Percentiles rank a stretch among this genome's conserved stretches.
Evolutionary conservation across 345 rosid species (phyloP).

Genomic region (Eucalyptus sp.): DNA sequence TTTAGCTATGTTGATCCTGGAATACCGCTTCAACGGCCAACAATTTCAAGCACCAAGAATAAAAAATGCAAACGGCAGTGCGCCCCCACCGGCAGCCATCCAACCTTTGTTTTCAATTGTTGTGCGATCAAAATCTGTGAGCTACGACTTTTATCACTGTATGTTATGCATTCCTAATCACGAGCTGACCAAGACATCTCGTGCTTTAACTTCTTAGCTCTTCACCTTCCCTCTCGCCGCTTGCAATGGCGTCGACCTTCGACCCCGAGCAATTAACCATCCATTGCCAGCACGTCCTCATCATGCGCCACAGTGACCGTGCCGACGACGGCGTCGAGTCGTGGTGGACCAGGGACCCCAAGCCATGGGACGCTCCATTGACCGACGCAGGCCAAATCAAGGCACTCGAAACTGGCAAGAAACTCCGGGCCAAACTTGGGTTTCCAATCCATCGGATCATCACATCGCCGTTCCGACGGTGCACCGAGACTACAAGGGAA

Average conservation of each 20-base stretch:
- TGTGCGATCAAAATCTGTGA: not conserved
- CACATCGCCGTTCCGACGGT: constrained; percentile 74
- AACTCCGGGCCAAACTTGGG: constrained; percentile 28
- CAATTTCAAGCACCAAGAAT: not conserved
- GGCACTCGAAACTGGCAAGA: constrained; percentile 40
- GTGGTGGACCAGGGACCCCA: constrained; percentile 40
- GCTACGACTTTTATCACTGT: not conserved
- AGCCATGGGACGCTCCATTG: constrained; percentile 81
- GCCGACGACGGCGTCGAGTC: constrained; percentile 37
- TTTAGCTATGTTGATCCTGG: too few species aligned
- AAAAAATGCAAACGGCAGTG: not conserved
- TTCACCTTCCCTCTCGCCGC: not conserved
- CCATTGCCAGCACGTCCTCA: constrained; percentile 48
- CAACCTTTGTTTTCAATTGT: not conserved
- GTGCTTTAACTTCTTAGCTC: not conserved
- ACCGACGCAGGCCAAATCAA: constrained; percentile 25
- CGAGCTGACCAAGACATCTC: too few species aligned
- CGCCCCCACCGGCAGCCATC: not conserved
- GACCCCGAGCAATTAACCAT: not conserved
- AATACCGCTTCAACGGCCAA: too few species aligned
- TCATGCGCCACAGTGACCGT: constrained; percentile 88
- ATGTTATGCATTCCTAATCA: too few species aligned
- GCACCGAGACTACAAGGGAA: constrained; percentile 60
- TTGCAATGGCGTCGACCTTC: not conserved
- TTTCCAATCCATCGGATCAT: constrained; percentile 71